A percentile compares a stretch with the other conserved stretches of the same genome.
phyloP scores from a whole-genome alignment of 352 stramenopile genomes.

The Globisporangium nagaii region DNA sequence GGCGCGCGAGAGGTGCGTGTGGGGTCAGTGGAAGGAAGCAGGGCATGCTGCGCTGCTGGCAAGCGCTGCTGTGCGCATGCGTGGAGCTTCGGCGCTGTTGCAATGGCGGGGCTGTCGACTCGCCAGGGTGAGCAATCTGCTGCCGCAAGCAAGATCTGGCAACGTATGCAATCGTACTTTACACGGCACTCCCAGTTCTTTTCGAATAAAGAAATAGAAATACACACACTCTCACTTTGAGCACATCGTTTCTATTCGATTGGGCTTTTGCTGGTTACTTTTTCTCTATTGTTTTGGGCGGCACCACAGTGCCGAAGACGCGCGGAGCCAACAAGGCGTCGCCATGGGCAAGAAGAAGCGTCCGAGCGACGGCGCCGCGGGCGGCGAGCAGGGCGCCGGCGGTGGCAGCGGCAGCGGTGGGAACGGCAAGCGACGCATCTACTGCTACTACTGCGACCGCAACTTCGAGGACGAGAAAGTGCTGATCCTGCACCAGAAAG shows the following conservation, averaged over 20 bases:
- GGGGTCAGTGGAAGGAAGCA: no score
- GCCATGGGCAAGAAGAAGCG: slow-evolving; percentile 84
- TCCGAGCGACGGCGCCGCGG: slow-evolving; percentile 36
- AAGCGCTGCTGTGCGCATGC: no score
- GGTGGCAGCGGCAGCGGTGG: slow-evolving; percentile 16
- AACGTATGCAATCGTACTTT: slow-evolving; percentile 1
- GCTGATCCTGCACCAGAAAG: slow-evolving; percentile 92
- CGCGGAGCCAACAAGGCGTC: no score
- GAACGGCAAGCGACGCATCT: slow-evolving; percentile 60
- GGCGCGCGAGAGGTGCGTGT: no score
- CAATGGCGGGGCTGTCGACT: no score
- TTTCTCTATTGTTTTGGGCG: no score
- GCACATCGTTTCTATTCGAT: background rate
- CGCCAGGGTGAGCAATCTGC: no score
- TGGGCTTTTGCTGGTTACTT: background rate
- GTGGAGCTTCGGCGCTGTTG: no score
- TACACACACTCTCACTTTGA: background rate
- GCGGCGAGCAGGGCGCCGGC: slow-evolving; percentile 2
- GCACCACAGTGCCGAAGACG: no score
- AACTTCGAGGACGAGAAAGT: slow-evolving; percentile 90
- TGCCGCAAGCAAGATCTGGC: no score
- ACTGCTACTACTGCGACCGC: slow-evolving; percentile 92
- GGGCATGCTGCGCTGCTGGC: no score
- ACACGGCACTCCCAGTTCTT: background rate
- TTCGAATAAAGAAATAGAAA: background rate